Conservation (phyloP, 371 early-diverging fungal species). For the Gilbertella persicaria region DNA sequence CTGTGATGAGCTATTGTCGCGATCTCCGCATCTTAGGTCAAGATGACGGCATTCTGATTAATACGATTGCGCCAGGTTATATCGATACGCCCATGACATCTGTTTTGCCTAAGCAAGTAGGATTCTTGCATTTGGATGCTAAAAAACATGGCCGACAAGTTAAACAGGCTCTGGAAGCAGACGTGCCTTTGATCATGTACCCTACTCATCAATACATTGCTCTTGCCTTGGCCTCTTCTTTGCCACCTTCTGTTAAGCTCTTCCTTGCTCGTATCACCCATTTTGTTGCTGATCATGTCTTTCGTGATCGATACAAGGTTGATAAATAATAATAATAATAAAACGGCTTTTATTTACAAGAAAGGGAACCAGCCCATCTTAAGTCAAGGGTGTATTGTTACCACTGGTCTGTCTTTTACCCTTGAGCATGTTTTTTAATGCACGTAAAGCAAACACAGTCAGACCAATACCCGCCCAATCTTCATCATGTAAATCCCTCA, state of each 20-base stretch:
- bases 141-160: conserved; percentile 16
- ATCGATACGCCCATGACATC: conserved; percentile 20
- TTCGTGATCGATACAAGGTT: neutral
- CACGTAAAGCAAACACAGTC: conserved; percentile 87
- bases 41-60: conserved; percentile 16
- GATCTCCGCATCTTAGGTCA: conserved; percentile 22
- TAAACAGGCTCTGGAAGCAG: conserved; percentile 13
- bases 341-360: too few species aligned
- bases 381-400: neutral
- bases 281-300: conserved; percentile 1
- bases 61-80: conserved; percentile 25
- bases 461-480: conserved; percentile 78
- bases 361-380: too few species aligned
- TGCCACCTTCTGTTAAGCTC: conserved; percentile 13
- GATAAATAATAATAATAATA: neutral
- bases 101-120: conserved; percentile 1
- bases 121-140: conserved; percentile 5
- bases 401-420: conserved; percentile 43
- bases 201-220: conserved; percentile 20
- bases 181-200: conserved; percentile 17
- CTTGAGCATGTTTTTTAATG: conserved; percentile 77
- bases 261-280: conserved; percentile 2
- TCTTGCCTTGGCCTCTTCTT: conserved; percentile 4
- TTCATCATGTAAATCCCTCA: conserved; percentile 73
- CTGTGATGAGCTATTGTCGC: conserved; percentile 22